These are phyloP conservation scores for Septoria petroselini DNA, from an alignment of 2,329 filamentous ascomycete species.

Conservation along the genomic window DNA sequence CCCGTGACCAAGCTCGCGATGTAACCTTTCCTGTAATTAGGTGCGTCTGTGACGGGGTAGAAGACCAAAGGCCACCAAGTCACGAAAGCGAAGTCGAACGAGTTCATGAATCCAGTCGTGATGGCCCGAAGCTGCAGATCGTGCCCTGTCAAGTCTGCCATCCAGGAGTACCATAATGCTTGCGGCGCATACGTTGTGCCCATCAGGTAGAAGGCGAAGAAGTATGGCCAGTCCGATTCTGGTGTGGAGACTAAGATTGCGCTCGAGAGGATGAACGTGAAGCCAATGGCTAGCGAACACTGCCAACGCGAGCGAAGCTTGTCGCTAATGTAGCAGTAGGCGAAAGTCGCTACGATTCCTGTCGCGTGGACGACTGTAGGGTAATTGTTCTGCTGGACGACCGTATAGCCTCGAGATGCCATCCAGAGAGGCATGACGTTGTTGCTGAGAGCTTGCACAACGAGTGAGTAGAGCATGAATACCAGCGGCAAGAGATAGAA, in stretches of 20 bases:
- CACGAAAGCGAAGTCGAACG: constrained; percentile 24
- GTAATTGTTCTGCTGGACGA: constrained; percentile 48
- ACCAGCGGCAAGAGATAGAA: constrained; percentile 47
- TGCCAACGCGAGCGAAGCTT: constrained; percentile 46
- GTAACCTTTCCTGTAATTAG: constrained; percentile 27
- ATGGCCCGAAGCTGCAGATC: constrained; percentile 45
- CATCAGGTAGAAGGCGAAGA: constrained; percentile 47
- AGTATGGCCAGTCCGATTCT: constrained; percentile 39
- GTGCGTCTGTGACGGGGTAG: constrained; percentile 27
- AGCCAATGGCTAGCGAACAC: constrained; percentile 44
- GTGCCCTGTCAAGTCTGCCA: constrained; percentile 45
- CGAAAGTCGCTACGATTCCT: constrained; percentile 44
- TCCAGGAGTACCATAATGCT: constrained; percentile 50
- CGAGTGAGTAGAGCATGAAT: constrained; percentile 50
- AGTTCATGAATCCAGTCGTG: constrained; percentile 37
- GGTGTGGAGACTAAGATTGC: constrained; percentile 41
- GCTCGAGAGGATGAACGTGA: constrained; percentile 45
- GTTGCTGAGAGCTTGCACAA: constrained; percentile 45
- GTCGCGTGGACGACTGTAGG: constrained; percentile 45
- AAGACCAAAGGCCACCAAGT: constrained; percentile 26
- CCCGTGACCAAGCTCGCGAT: constrained; percentile 25
- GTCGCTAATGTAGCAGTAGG: constrained; percentile 45
- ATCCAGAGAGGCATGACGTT: constrained; percentile 50
- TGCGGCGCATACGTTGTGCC: constrained; percentile 49
- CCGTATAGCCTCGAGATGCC: constrained; percentile 45